Evolutionary conservation across 441 rosid genomes (phyloP), one percentile per base, ranked within the genome.

Genomic region (Populus hybrid): DNA sequence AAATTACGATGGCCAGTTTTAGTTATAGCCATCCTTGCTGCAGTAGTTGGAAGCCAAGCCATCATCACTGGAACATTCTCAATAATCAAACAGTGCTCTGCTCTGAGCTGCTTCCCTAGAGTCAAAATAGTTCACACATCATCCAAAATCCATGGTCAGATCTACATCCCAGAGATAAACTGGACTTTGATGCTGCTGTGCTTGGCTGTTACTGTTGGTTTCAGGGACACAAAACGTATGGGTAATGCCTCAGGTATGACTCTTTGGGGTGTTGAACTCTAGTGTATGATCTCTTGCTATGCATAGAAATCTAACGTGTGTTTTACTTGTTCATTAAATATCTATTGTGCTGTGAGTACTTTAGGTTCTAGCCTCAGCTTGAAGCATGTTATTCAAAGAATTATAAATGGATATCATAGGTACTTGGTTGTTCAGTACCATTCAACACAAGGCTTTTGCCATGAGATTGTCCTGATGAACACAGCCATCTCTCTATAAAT

Each of bases 31-130:
- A 91, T 93, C 84, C 94, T 95, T 16, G 97, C 99, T 30, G 99
- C 99, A 40, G 98, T 95, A 4, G 99, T 92, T 70, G 99, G 99
- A 67, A 89, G 99, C 79, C 99, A 95, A 85, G 97, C 99, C 59
- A 91, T 95, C 65, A 95, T 95, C 79, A 95, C 99, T 0, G 99
- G 97, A 67, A 94, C 99, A 34, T 95, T 94, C 81, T 95, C 99
- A 3, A 95, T 95, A 80, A 90, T 95, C 81, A 95, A 95, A 79
- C 99, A 95, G 69, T 94, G 97, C 85, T 89, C 98, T 57, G 84
- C 99, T 12, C 87, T 95, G n/a, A 92, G 97, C 76, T 95, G 98
- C 86, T 95, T 95, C 81, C 99, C 98, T 0, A 87, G 81, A 75
- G 98, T 95, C 54, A 95, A 94, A 87, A 89, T 95, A 26, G 89